Conservation (phyloP, 371 early-diverging fungal species). For the Massospora cicadina region DNA sequence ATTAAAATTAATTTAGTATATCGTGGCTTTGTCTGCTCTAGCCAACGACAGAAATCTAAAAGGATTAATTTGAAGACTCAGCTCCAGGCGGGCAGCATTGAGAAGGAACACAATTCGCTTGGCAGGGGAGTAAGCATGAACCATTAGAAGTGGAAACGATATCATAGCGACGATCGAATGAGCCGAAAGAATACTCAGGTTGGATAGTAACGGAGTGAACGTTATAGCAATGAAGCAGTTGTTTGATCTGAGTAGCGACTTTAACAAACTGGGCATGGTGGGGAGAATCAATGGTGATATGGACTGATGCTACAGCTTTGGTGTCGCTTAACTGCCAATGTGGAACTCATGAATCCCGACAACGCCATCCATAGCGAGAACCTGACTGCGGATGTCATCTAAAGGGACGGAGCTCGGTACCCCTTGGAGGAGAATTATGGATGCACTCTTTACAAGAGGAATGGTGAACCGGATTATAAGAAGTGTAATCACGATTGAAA, state of each 20-base stretch:
- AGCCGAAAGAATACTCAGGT: conserved; percentile 48
- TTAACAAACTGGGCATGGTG: conserved; percentile 26
- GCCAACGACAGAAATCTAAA: not conserved
- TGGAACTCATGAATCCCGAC: conserved; percentile 80
- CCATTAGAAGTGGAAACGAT: not conserved
- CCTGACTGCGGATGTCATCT: conserved; percentile 36
- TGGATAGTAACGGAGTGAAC: conserved; percentile 80
- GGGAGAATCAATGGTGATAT: conserved; percentile 44
- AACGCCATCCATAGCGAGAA: conserved; percentile 32
- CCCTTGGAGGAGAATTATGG: conserved; percentile 70
- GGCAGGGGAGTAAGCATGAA: conserved; percentile 3
- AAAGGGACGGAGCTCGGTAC: conserved; percentile 51
- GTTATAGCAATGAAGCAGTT: conserved; percentile 51
- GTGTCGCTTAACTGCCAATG: conserved; percentile 83
- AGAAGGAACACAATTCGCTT: conserved; percentile 8
- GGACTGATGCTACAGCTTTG: conserved; percentile 67
- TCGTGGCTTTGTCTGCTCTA: too few species aligned
- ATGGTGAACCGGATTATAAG: conserved; percentile 44
- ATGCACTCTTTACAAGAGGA: conserved; percentile 47
- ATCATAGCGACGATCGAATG: too few species aligned
- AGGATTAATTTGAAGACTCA: not conserved
- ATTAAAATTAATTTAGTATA: too few species aligned
- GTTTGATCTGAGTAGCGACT: conserved; percentile 46
- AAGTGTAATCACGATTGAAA: conserved; percentile 18
- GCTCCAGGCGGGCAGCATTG: conserved; percentile 9